A percentile compares a stretch with the other conserved stretches of the same genome.
These are phyloP conservation scores for Yarrowia alimentaria DNA, from an alignment of 805 yeast species.

Conservation along the genomic window DNA sequence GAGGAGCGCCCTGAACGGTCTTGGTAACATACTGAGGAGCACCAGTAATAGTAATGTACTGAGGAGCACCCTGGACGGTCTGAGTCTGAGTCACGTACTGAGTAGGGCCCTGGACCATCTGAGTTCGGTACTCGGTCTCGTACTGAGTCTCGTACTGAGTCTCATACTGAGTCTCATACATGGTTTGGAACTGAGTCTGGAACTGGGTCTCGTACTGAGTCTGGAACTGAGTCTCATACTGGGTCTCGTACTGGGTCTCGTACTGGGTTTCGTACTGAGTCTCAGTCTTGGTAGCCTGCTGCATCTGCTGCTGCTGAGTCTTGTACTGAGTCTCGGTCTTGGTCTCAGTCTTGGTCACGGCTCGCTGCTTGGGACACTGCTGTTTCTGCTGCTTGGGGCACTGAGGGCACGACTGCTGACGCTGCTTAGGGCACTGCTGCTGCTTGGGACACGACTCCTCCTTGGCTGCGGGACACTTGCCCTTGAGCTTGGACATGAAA, in stretches of 20 bases:
- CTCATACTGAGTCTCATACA: too few species aligned
- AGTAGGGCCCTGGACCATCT: too few species aligned
- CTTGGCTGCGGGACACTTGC: constrained; percentile 8
- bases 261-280: not conserved
- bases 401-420: constrained; percentile 14
- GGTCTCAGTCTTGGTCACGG: not conserved
- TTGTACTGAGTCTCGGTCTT: not conserved
- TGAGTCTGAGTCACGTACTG: too few species aligned
- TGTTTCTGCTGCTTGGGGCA: constrained; percentile 13
- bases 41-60: too few species aligned
- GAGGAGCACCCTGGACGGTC: too few species aligned
- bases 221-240: constrained; percentile 3
- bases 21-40: too few species aligned
- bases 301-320: too few species aligned
- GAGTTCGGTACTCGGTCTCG: too few species aligned
- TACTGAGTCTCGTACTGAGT: too few species aligned
- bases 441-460: constrained; percentile 14
- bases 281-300: not conserved
- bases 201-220: constrained; percentile 1
- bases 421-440: constrained; percentile 6
- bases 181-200: too few species aligned
- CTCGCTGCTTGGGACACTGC: constrained; percentile 14
- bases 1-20: too few species aligned
- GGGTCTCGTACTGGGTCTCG: not conserved
- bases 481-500: constrained; percentile 15